Conservation (phyloP, 208 protist species). For the Acanthamoeba polyphaga region DNA sequence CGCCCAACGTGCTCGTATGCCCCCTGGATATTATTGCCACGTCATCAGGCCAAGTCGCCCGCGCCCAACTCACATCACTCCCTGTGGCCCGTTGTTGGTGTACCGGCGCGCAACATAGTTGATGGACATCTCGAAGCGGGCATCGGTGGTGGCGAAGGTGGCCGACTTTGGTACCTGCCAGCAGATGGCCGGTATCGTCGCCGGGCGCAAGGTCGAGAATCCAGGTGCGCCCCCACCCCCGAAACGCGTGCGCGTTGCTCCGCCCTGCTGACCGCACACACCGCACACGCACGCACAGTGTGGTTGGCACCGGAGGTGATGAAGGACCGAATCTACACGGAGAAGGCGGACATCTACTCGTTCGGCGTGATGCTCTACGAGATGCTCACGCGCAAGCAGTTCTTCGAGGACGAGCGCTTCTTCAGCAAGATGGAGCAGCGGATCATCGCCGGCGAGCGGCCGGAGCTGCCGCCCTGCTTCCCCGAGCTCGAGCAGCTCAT, state of each 20-base stretch:
- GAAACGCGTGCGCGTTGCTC: too few species aligned
- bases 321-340: slow-evolving; percentile 73
- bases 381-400: slow-evolving; percentile 76
- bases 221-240: background rate
- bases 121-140: slow-evolving; percentile 58
- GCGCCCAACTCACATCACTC: background rate
- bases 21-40: background rate
- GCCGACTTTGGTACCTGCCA: slow-evolving; percentile 58
- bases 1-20: slow-evolving; percentile 80
- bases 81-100: background rate
- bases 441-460: slow-evolving; percentile 81
- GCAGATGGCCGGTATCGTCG: slow-evolving; percentile 11
- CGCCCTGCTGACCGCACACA: background rate
- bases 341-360: slow-evolving; percentile 68
- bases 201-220: slow-evolving; percentile 67
- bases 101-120: background rate
- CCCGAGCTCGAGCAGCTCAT: slow-evolving; percentile 74
- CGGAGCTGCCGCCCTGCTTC: slow-evolving; percentile 67
- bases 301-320: slow-evolving; percentile 75
- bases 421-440: slow-evolving; percentile 78
- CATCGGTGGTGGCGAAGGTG: slow-evolving; percentile 72
- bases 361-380: slow-evolving; percentile 67
- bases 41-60: background rate
- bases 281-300: background rate
- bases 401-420: slow-evolving; percentile 81